A percentile compares a stretch with the other conserved stretches of the same genome.
These are phyloP conservation scores for Cercospora citrullina DNA, from an alignment of 2,329 filamentous ascomycete genomes.

Conservation along the genomic window DNA sequence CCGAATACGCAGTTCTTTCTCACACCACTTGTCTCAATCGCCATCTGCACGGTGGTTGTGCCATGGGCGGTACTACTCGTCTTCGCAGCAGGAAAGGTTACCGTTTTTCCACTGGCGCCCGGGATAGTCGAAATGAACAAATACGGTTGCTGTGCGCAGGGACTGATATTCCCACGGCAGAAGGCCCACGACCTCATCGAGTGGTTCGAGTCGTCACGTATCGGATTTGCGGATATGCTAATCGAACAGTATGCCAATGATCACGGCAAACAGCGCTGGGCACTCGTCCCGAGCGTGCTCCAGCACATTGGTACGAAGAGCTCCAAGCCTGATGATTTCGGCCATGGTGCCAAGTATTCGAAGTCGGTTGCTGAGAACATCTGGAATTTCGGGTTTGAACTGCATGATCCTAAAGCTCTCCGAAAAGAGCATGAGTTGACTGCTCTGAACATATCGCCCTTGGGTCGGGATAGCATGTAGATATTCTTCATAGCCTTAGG, in stretches of 20 bases:
- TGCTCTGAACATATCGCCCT: neutral
- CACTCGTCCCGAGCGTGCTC: slow-evolving; percentile 46
- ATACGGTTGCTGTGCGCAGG: slow-evolving; percentile 49
- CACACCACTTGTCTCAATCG: neutral
- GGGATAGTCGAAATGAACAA: slow-evolving; percentile 45
- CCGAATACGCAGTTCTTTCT: neutral
- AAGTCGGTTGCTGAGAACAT: slow-evolving; percentile 39
- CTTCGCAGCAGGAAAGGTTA: slow-evolving; percentile 45
- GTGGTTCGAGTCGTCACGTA: slow-evolving; percentile 31
- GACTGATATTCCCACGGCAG: slow-evolving; percentile 45
- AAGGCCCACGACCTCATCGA: slow-evolving; percentile 33
- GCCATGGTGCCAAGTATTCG: slow-evolving; percentile 24
- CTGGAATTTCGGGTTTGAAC: slow-evolving; percentile 45
- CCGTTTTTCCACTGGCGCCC: slow-evolving; percentile 39
- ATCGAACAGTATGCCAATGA: slow-evolving; percentile 47
- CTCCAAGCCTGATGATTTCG: slow-evolving; percentile 35
- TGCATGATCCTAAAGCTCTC: slow-evolving; percentile 22
- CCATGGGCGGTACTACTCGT: slow-evolving; percentile 36
- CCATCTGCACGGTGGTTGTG: slow-evolving; percentile 2
- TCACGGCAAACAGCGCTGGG: slow-evolving; percentile 43
- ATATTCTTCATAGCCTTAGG: too few relatives aligned
- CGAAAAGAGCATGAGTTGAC: slow-evolving; percentile 34
- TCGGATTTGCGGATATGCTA: slow-evolving; percentile 43
- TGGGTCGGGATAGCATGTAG: too few relatives aligned
- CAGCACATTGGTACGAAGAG: slow-evolving; percentile 49